Base-by-base conservation (phyloP, 1,284 basidiomycete species). In the Entoloma clypeatum region DNA sequence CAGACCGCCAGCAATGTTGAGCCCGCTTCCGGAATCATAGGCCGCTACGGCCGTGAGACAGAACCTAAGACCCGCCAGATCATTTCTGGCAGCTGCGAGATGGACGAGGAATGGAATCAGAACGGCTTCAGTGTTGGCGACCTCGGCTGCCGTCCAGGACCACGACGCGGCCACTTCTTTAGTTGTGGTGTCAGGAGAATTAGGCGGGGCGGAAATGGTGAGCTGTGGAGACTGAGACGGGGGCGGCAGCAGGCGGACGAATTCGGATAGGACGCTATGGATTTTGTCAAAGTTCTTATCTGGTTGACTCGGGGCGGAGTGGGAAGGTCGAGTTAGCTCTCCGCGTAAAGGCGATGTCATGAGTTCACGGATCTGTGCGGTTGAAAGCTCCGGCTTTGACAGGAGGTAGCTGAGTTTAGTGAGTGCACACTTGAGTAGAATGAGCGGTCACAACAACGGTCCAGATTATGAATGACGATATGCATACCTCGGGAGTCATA, bases 361-460 rank as follows among this genome's bases (percentile, higher is more conserved):
- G n/a, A 95, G 71, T 36, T 79, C 69, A 41, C 90, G 79, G 40
- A 95, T 77, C 62, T 91, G 77, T 11, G 68, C 59, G 0, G 72
- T 58, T 1, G 77, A 72, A 2, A 95, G 72, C 51, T 91, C 86
- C 1, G 81, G 70, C 58, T 96, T 95, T 4, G 87, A 90, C 22
- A 96, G 74, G 6, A 96, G 75, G 54, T 96, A 96, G 32, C 84
- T 78, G 7, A 96, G 72, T 64, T 96, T 96, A 8, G 89, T 77
- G 23, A 95, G 74, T 5, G 92, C 91, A 50, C 90, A 90, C 85
- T 92, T 27, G 7, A 18, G 37, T 31, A 21, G 39, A 19, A 14
- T 19, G 4, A 10, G 14, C 27, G 11, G 16, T 34, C 38, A n/a
- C 5, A 22, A 33, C 27, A n/a, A 7, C 17, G 11, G 27, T 30